phyloP scores from a whole-genome alignment of 139 green algal genomes.

The Chlamydomonas sp. region DNA sequence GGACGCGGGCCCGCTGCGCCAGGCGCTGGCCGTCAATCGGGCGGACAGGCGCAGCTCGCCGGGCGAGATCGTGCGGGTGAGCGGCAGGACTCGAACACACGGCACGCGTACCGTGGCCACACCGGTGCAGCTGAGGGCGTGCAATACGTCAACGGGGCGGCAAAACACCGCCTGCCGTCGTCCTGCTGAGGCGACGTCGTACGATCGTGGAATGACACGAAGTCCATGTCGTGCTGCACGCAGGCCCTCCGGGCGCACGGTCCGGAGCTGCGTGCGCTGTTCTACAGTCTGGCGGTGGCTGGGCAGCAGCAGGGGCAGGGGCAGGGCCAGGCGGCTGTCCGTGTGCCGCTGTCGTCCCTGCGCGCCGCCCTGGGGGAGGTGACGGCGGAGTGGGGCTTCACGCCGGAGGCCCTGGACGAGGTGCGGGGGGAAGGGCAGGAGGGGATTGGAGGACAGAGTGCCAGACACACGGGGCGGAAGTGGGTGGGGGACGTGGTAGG shows the following conservation, averaged over 20 bases:
- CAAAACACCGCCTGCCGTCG: too few relatives aligned
- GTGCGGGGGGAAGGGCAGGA: not conserved
- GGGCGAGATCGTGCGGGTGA: slow-evolving; percentile 21
- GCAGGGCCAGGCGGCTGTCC: not conserved
- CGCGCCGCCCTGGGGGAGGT: slow-evolving; percentile 23
- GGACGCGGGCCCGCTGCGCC: slow-evolving; percentile 32
- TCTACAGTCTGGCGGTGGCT: slow-evolving; percentile 15
- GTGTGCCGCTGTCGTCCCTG: slow-evolving; percentile 17
- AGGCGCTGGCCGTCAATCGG: slow-evolving; percentile 33
- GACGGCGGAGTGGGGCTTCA: slow-evolving; percentile 36
- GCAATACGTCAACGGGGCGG: too few relatives aligned
- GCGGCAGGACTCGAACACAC: not conserved
- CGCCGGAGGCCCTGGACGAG: slow-evolving; percentile 19
- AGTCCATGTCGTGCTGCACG: too few relatives aligned
- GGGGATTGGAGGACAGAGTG: not conserved
- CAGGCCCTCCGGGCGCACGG: slow-evolving; percentile 38
- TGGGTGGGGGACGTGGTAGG: too few relatives aligned
- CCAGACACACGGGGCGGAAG: not conserved
- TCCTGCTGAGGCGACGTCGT: too few relatives aligned
- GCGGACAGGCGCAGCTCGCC: slow-evolving; percentile 8
- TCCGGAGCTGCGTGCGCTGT: slow-evolving; percentile 37
- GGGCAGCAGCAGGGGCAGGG: not conserved
- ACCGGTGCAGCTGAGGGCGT: too few relatives aligned
- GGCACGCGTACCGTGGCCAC: too few relatives aligned
- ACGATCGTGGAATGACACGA: not conserved